Evolutionary conservation across 768 basidiomycete species (phyloP).

Genomic region (Termitomyces sp.): DNA sequence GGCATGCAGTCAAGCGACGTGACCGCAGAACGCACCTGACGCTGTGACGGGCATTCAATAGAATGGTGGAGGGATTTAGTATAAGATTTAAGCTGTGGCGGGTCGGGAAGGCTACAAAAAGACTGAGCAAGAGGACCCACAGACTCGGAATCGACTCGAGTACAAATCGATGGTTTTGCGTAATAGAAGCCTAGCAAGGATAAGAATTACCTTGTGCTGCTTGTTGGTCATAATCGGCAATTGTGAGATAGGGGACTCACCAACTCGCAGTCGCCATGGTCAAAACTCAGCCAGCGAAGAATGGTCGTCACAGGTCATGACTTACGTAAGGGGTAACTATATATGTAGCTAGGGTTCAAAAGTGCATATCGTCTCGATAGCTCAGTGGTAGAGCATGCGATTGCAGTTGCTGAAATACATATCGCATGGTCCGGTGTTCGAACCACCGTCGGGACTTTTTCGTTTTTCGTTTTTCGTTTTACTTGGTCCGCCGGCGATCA

Average conservation of each 20-base stretch:
- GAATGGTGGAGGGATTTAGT: not conserved
- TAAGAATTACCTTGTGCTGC: not conserved
- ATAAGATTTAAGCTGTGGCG: not conserved
- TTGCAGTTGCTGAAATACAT: not conserved
- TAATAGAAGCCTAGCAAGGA: no score
- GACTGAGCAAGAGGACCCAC: not conserved
- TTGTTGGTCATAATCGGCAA: not conserved
- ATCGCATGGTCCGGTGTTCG: conserved; percentile 12
- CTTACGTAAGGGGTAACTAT: no score
- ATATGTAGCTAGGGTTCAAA: no score
- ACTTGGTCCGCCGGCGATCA: no score
- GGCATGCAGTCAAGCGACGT: not conserved
- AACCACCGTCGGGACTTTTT: no score
- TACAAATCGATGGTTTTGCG: not conserved
- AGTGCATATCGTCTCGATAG: conserved; percentile 7
- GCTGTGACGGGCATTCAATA: not conserved
- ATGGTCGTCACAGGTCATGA: no score
- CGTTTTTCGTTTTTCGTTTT: no score
- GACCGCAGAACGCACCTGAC: not conserved
- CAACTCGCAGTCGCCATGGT: not conserved
- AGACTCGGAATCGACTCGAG: not conserved
- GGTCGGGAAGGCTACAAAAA: not conserved
- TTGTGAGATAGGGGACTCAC: not conserved
- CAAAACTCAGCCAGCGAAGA: not conserved
- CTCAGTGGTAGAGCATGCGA: conserved; percentile 12